Conservation (phyloP, 2,329 filamentous ascomycete species). For the Colletotrichum agaves region DNA sequence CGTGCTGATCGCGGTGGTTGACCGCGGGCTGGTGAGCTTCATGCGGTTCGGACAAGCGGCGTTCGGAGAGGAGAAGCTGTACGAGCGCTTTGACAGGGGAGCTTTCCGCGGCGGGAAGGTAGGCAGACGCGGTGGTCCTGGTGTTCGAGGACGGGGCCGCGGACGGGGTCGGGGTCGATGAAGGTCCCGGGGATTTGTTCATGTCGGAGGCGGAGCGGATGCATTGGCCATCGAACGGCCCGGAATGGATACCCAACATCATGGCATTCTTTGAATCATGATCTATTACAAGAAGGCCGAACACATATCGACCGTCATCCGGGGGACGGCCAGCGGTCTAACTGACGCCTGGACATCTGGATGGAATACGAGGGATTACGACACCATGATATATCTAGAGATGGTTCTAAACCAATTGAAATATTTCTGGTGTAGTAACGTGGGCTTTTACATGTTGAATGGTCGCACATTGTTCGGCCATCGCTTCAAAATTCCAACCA, state of each 20-base stretch:
- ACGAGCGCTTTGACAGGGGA: constrained; percentile 63
- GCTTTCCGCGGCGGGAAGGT: constrained; percentile 52
- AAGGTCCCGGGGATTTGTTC: constrained; percentile 19
- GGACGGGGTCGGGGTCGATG: constrained; percentile 44
- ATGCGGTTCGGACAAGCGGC: constrained; percentile 82
- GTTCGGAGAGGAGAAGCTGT: constrained; percentile 81
- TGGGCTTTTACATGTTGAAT: too few species aligned
- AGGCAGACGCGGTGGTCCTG: constrained; percentile 52
- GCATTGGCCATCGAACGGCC: not conserved
- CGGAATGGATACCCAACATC: constrained; percentile 17
- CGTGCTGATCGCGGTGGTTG: constrained; percentile 87
- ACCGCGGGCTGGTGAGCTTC: constrained; percentile 90
- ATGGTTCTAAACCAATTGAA: too few species aligned
- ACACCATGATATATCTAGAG: not conserved
- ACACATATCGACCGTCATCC: too few species aligned
- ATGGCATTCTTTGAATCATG: not conserved
- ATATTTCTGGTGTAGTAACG: too few species aligned
- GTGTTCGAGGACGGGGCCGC: constrained; percentile 53
- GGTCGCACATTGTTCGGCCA: too few species aligned
- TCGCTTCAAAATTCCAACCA: too few species aligned
- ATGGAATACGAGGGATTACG: not conserved
- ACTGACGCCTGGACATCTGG: not conserved
- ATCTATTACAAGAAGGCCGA: not conserved
- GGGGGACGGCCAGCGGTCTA: not conserved
- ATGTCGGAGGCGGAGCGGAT: not conserved